These are phyloP conservation scores for Xylaria curta DNA, from an alignment of 495 filamentous ascomycete genomes.

Conservation along the genomic window DNA sequence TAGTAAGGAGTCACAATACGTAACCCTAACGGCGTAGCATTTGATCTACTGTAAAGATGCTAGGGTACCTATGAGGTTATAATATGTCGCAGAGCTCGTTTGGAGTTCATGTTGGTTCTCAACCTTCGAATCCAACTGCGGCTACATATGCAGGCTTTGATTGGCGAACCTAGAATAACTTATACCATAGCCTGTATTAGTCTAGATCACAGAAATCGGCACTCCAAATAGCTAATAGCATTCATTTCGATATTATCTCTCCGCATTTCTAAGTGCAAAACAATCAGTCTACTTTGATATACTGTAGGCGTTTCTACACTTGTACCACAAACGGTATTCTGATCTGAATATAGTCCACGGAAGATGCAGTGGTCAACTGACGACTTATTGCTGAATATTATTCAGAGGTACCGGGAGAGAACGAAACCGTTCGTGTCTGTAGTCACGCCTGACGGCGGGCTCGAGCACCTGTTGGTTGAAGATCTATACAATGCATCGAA, in stretches of 20 bases:
- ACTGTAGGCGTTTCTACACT: background rate
- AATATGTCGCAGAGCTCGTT: background rate
- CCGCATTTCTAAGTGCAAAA: background rate
- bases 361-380: conserved; percentile 23
- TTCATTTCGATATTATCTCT: background rate
- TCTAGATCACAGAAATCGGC: background rate
- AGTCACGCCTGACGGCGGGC: conserved; percentile 21
- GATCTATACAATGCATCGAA: conserved; percentile 25
- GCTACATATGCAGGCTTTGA: conserved; percentile 1
- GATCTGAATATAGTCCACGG: background rate
- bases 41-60: background rate
- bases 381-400: conserved; percentile 20
- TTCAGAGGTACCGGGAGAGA: conserved; percentile 18
- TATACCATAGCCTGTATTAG: background rate
- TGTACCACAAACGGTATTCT: background rate
- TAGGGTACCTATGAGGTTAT: background rate
- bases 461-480: conserved; percentile 18
- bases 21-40: background rate
- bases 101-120: background rate
- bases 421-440: conserved; percentile 23
- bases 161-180: background rate
- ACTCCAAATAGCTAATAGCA: background rate
- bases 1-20: background rate
- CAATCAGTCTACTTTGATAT: background rate
- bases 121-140: background rate